Evolutionary conservation across 2,329 filamentous ascomycete species (phyloP).

Genomic region (Dendryphion nanum): DNA sequence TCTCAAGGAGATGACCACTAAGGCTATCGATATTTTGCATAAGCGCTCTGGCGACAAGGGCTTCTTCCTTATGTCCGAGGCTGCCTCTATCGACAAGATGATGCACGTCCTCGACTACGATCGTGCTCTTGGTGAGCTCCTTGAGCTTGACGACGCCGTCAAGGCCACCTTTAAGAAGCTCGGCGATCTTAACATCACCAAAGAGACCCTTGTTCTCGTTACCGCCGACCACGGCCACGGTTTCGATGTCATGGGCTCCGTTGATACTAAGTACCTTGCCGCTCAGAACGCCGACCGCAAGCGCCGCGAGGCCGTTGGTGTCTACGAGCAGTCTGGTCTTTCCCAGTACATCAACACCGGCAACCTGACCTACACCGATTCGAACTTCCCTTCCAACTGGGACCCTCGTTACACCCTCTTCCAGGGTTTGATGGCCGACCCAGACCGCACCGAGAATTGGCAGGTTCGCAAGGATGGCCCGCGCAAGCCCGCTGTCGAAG

Average conservation of each 20-base stretch:
- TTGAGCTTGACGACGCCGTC: constrained; percentile 83
- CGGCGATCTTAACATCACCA: constrained; percentile 61
- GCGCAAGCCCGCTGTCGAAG: constrained; percentile 59
- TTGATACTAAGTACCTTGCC: constrained; percentile 75
- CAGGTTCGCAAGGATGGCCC: constrained; percentile 66
- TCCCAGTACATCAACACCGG: constrained; percentile 71
- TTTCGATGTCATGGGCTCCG: constrained; percentile 80
- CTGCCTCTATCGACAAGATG: constrained; percentile 83
- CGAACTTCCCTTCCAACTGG: constrained; percentile 81
- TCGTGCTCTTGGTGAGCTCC: constrained; percentile 77
- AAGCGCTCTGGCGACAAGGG: constrained; percentile 64
- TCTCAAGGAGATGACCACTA: constrained; percentile 85
- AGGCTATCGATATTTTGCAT: constrained; percentile 78
- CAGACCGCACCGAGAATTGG: constrained; percentile 76
- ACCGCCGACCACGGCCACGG: constrained; percentile 89
- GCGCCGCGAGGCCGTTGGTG: constrained; percentile 73
- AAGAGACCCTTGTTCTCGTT: constrained; percentile 76
- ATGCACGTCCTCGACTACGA: constrained; percentile 86
- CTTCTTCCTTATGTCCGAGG: constrained; percentile 87
- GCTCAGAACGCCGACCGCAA: constrained; percentile 64
- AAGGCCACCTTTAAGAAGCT: constrained; percentile 72
- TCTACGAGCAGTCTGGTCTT: constrained; percentile 70
- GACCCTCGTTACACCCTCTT: constrained; percentile 80
- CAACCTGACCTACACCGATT: constrained; percentile 64
- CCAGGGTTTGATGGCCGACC: constrained; percentile 67